These are phyloP conservation scores for Annulohypoxylon moriforme DNA, from an alignment of 495 filamentous ascomycete genomes.

Conservation along the genomic window DNA sequence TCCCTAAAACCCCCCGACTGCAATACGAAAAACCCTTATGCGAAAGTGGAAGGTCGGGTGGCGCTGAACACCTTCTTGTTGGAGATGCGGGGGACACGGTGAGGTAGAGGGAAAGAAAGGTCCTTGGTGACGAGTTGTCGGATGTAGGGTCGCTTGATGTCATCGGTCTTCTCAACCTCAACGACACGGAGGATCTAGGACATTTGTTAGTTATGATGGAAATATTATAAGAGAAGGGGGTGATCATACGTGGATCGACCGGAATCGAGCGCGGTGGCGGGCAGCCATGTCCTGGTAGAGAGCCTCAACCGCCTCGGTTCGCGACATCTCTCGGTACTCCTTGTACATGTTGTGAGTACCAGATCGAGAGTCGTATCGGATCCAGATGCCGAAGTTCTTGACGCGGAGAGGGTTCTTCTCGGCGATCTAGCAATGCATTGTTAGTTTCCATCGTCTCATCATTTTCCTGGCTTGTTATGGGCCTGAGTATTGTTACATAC, in stretches of 20 bases:
- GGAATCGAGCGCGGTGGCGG: slow-evolving; percentile 96
- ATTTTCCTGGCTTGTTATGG: neutral
- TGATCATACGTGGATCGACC: slow-evolving; percentile 94
- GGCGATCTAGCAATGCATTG: slow-evolving; percentile 77
- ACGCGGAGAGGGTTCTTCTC: slow-evolving; percentile 99
- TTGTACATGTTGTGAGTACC: slow-evolving; percentile 99
- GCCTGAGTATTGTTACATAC: slow-evolving; percentile 65
- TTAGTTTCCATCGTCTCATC: slow-evolving; percentile 13
- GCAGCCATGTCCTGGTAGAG: slow-evolving; percentile 99
- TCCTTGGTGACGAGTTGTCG: slow-evolving; percentile 94
- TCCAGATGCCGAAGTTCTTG: slow-evolving; percentile 99
- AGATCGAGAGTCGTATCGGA: slow-evolving; percentile 99
- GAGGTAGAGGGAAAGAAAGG: slow-evolving; percentile 98
- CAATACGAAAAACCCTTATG: slow-evolving; percentile 58
- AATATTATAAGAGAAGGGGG: slow-evolving; percentile 51
- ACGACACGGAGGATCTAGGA: slow-evolving; percentile 95
- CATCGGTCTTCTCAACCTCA: slow-evolving; percentile 90
- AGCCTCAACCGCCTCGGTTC: slow-evolving; percentile 92
- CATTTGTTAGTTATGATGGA: slow-evolving; percentile 41
- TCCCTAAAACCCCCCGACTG: slow-evolving; percentile 57
- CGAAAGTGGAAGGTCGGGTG: slow-evolving; percentile 91
- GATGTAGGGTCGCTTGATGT: slow-evolving; percentile 98
- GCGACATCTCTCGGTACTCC: slow-evolving; percentile 98
- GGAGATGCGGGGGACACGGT: slow-evolving; percentile 82
- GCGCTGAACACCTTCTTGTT: slow-evolving; percentile 91